These are phyloP conservation scores for Fusarium papillatum DNA, from an alignment of 2,329 filamentous ascomycete genomes.

Conservation along the genomic window DNA sequence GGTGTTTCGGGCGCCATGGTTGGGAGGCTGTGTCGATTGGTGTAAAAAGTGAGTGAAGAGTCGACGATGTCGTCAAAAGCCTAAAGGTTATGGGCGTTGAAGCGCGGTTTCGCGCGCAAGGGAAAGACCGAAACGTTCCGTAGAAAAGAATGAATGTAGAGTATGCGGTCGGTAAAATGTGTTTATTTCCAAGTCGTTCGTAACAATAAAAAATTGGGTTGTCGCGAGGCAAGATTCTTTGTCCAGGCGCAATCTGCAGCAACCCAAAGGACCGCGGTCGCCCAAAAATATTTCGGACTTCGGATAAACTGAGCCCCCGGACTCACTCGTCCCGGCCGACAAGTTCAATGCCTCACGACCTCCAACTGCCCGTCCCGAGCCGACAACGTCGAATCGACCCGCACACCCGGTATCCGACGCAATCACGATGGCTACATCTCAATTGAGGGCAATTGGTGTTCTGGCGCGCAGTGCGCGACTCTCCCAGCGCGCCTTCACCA, in stretches of 20 bases:
- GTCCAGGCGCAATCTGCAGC: slow-evolving; percentile 14
- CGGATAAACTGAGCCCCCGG: slow-evolving; percentile 42
- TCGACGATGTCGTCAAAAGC: neutral
- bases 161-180: neutral
- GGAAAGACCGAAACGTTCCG: neutral
- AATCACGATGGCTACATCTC: slow-evolving; percentile 57
- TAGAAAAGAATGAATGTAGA: neutral
- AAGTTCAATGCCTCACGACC: slow-evolving; percentile 42
- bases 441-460: slow-evolving; percentile 59
- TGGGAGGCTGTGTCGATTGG: neutral
- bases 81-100: neutral
- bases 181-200: neutral
- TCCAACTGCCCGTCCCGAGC: slow-evolving; percentile 34
- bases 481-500: slow-evolving; percentile 62
- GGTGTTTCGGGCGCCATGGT: slow-evolving; percentile 66
- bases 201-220: neutral
- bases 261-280: neutral
- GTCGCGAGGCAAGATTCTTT: slow-evolving; percentile 17
- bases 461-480: slow-evolving; percentile 60
- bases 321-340: slow-evolving; percentile 11
- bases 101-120: neutral
- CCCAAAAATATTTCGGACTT: slow-evolving; percentile 37
- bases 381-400: slow-evolving; percentile 42
- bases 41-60: slow-evolving; percentile 1
- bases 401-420: slow-evolving; percentile 42